A percentile compares a stretch with the other conserved stretches of the same genome.
phyloP scores from a whole-genome alignment of 441 rosid species.

The Jatropha podagrica region DNA sequence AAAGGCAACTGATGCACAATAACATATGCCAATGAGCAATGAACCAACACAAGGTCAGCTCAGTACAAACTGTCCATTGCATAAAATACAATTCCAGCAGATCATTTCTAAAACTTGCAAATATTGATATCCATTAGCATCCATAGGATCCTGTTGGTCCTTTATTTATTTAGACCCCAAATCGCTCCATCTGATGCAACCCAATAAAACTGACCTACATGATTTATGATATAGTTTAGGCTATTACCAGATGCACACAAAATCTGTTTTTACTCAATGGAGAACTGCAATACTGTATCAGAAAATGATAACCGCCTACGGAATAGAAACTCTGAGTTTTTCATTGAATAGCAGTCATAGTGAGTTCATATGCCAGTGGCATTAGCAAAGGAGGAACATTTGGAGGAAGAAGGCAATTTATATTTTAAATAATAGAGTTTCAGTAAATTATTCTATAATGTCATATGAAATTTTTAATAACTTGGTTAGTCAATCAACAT shows the following conservation, averaged over 20 bases:
- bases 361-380: background rate
- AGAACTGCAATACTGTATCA: background rate
- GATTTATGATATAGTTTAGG: background rate
- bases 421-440: background rate
- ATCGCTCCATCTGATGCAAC: slow-evolving; percentile 2
- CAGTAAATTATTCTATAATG: background rate
- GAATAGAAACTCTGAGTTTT: background rate
- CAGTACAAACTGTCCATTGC: background rate
- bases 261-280: background rate
- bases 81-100: background rate
- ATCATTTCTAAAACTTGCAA: slow-evolving; percentile 11
- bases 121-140: background rate
- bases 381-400: background rate
- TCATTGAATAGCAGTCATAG: background rate
- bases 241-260: background rate
- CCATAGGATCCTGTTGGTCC: background rate
- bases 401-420: background rate
- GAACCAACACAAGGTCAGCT: background rate
- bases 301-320: too few species aligned
- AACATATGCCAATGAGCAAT: background rate
- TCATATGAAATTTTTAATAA: background rate
- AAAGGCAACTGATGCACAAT: background rate
- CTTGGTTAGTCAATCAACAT: background rate
- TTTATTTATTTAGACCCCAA: background rate
- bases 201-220: background rate